Evolutionary conservation across 2,329 filamentous ascomycete species (phyloP).

Genomic region (Xylariaceae sp.): DNA sequence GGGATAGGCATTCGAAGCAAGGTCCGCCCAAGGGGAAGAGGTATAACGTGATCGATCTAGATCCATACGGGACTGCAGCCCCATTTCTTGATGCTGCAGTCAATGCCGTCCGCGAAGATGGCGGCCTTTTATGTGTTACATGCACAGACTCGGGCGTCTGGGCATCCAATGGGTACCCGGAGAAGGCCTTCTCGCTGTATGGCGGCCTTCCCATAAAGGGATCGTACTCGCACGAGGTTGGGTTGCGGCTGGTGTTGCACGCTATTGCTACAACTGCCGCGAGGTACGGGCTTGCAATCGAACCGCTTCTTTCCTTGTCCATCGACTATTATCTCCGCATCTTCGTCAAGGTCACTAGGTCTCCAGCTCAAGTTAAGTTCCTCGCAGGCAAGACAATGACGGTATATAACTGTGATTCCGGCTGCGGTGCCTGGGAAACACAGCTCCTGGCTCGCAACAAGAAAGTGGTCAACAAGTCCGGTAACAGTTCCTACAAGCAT

Average conservation of each 20-base stretch:
- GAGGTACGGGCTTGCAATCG: conserved; percentile 80
- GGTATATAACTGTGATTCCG: conserved; percentile 82
- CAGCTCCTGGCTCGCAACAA: conserved; percentile 72
- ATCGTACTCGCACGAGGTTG: conserved; percentile 79
- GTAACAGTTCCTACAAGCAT: conserved; percentile 68
- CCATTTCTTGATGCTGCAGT: conserved; percentile 89
- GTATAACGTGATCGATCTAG: conserved; percentile 93
- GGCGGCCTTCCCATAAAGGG: conserved; percentile 85
- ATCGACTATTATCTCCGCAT: conserved; percentile 94
- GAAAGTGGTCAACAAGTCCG: conserved; percentile 62
- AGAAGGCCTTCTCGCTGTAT: conserved; percentile 92
- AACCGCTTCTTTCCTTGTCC: conserved; percentile 85
- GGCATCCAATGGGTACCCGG: conserved; percentile 87
- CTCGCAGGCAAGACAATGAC: conserved; percentile 87
- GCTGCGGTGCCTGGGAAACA: conserved; percentile 86
- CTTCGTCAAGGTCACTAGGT: conserved; percentile 76
- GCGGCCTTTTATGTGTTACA: conserved; percentile 87
- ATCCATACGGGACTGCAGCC: conserved; percentile 90
- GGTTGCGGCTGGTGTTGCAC: conserved; percentile 79
- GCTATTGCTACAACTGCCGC: conserved; percentile 74
- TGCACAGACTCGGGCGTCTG: conserved; percentile 96
- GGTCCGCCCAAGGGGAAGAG: conserved; percentile 43
- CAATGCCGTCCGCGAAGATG: conserved; percentile 75
- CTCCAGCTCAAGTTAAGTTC: conserved; percentile 83
- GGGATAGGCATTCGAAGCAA: conserved; percentile 35